Evolutionary conservation across 352 stramenopile species (phyloP).

Genomic region (Phytophthora citrophthora): DNA sequence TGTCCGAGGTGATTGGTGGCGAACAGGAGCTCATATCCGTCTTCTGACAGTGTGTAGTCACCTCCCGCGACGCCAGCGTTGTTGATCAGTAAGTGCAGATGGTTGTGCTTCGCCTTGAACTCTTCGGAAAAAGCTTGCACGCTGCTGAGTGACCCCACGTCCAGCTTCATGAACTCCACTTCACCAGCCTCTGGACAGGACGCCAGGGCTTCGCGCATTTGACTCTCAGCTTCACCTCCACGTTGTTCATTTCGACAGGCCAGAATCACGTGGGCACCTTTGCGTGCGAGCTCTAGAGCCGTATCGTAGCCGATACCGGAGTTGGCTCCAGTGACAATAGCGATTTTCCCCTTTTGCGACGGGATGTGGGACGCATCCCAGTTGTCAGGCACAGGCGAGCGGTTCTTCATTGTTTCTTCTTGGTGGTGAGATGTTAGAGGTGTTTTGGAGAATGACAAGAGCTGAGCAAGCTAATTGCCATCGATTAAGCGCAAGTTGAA

Average conservation of each 20-base stretch:
- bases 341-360: conserved; percentile 29
- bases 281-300: conserved; percentile 39
- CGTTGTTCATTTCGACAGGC: conserved; percentile 40
- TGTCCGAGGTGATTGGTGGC: conserved; percentile 69
- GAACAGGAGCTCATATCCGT: conserved; percentile 65
- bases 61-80: conserved; percentile 47
- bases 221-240: conserved; percentile 21
- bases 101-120: conserved; percentile 21
- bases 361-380: conserved; percentile 39
- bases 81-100: conserved; percentile 65
- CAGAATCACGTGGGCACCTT: conserved; percentile 42
- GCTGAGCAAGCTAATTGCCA: background rate
- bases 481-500: background rate
- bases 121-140: conserved; percentile 37
- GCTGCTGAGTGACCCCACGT: conserved; percentile 43
- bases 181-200: conserved; percentile 3
- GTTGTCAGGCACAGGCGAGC: conserved; percentile 12
- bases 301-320: conserved; percentile 52
- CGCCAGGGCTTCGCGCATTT: conserved; percentile 12
- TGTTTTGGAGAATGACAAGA: background rate
- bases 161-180: conserved; percentile 52
- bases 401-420: background rate
- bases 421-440: background rate
- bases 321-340: conserved; percentile 50
- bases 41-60: conserved; percentile 30